Evolutionary conservation across 495 filamentous ascomycete genomes (phyloP).

Genomic region (Hypoxylon intermedium): DNA sequence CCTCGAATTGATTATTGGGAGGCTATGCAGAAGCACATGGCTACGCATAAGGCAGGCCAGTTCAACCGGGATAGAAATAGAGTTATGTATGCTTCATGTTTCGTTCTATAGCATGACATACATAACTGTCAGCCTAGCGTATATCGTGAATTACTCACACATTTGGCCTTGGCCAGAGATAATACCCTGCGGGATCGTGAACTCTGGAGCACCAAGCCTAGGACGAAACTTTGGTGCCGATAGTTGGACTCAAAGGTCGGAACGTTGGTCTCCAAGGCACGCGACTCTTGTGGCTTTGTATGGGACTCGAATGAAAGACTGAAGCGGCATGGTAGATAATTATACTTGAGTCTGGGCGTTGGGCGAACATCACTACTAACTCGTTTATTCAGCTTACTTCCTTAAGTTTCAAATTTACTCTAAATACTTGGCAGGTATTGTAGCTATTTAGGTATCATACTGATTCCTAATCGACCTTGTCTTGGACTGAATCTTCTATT

Average conservation of each 20-base stretch:
- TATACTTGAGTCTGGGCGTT: too few relatives aligned
- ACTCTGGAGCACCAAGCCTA: conserved; percentile 9
- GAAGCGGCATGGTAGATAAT: too few relatives aligned
- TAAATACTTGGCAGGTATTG: too few relatives aligned
- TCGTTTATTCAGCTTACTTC: too few relatives aligned
- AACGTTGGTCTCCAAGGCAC: not conserved
- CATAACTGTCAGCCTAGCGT: conserved; percentile 1
- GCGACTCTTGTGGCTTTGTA: too few relatives aligned
- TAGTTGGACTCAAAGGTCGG: not conserved
- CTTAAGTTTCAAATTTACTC: too few relatives aligned
- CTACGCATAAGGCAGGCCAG: conserved; percentile 3
- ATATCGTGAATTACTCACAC: not conserved
- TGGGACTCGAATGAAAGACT: too few relatives aligned
- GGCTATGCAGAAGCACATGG: conserved; percentile 17
- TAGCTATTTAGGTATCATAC: too few relatives aligned
- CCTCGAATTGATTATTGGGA: not conserved
- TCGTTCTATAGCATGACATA: not conserved
- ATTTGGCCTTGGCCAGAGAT: not conserved
- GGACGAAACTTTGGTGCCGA: not conserved
- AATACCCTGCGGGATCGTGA: not conserved
- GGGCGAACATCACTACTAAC: too few relatives aligned
- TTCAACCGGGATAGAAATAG: too few relatives aligned
- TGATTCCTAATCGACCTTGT: too few relatives aligned
- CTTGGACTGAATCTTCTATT: too few relatives aligned
- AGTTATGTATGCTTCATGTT: conserved; percentile 2